These are phyloP conservation scores for Pythium brassicae DNA, from an alignment of 352 stramenopile genomes.

Conservation along the genomic window DNA sequence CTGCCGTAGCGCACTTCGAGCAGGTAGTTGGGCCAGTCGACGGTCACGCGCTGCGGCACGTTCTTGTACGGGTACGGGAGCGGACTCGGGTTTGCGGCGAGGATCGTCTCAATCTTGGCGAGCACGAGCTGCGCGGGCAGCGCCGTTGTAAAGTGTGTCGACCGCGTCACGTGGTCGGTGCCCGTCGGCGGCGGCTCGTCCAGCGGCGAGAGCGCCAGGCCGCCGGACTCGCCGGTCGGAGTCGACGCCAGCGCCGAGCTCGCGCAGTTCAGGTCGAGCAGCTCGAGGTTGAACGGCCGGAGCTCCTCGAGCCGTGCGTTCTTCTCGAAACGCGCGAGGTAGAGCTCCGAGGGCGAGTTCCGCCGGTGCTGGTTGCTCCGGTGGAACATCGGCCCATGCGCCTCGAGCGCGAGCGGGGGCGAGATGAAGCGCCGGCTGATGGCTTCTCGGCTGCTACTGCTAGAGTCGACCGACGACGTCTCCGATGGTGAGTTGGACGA, in stretches of 20 bases:
- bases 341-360: conserved; percentile 64
- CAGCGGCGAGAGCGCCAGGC: conserved; percentile 9
- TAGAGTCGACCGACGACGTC: no score
- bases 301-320: conserved; percentile 43
- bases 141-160: conserved; percentile 67
- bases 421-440: conserved; percentile 32
- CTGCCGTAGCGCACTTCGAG: conserved; percentile 61
- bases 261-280: conserved; percentile 12
- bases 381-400: conserved; percentile 25
- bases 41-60: conserved; percentile 41
- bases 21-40: conserved; percentile 75
- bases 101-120: conserved; percentile 54
- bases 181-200: conserved; percentile 34
- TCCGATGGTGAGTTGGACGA: neutral
- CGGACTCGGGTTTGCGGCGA: conserved; percentile 35
- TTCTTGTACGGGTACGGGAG: conserved; percentile 40
- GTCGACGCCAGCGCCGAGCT: conserved; percentile 7
- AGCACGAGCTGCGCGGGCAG: conserved; percentile 62
- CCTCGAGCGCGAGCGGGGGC: conserved; percentile 45
- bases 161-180: conserved; percentile 62
- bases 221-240: conserved; percentile 2
- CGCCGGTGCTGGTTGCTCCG: conserved; percentile 35
- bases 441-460: neutral
- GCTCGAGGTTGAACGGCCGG: conserved; percentile 17
- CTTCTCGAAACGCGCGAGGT: conserved; percentile 49